Base-by-base conservation (phyloP, 768 basidiomycete species). In the Pleurotus citrinopileatus region DNA sequence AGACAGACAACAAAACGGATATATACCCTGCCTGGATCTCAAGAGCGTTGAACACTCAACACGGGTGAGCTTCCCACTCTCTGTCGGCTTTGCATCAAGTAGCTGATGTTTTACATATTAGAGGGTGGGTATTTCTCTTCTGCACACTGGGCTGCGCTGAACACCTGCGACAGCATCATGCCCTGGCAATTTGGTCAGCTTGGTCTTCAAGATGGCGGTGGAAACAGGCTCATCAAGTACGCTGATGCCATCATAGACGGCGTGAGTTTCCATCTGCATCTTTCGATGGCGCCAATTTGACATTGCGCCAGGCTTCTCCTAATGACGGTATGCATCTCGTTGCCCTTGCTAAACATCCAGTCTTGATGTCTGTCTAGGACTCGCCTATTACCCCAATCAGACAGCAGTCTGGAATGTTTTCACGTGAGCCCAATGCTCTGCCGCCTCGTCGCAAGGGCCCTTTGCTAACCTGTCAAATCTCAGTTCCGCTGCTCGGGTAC, bases 151-250 rank as follows among this genome's bases (percentile, higher is more conserved):
- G 19, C 43, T 55, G 25, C 8, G 32, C 29, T 23, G n/a, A 34
- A 20, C 8, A 46, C 25, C 26, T 17, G 5, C 45, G 26, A 27
- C 44, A 77, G 81, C 1, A 80, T 84, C 37, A 74, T 83, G 70
- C 81, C 80, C 1, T 84, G 81, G 81, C 81, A 84, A 64, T 81
- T 79, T 52, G 81, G 82, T 4, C 65, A 69, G 44, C 61, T 78
- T 3, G 75, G 73, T 25, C 63, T 82, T 52, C 79, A 68, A 26
- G 81, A 84, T 59, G 65, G 67, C 57, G 76, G 77, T 3, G 82
- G 80, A 2, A 77, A 82, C 58, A 73, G 76, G 27, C 60, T 79
- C 38, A 74, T 82, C 55, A 81, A 82, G 64, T 82, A 83, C 55
- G 74, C 78, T 4, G 80, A 83, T 59, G 74, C 72, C 15, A 61